These are phyloP conservation scores for Beauveria asiatica DNA, from an alignment of 2,329 filamentous ascomycete species.

Conservation along the genomic window DNA sequence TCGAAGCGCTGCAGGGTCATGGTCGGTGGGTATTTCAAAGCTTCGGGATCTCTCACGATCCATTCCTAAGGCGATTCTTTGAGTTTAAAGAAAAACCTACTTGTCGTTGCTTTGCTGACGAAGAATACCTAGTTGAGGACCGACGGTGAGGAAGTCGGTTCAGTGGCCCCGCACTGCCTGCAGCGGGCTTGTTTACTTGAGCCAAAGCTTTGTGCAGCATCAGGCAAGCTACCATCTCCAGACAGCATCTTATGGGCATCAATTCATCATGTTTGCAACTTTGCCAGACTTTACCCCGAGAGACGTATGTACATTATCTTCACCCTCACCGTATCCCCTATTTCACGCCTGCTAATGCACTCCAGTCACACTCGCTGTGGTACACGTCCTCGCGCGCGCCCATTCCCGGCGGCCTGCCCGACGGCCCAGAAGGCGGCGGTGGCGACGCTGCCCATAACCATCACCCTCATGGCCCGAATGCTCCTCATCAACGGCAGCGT, in stretches of 20 bases:
- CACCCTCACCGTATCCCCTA: background rate
- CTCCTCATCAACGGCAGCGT: slow-evolving; percentile 15
- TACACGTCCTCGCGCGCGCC: slow-evolving; percentile 56
- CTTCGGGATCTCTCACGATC: too few species aligned
- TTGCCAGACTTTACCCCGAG: slow-evolving; percentile 40
- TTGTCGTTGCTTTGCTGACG: too few species aligned
- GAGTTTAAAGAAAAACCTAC: too few species aligned
- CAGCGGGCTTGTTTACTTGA: background rate
- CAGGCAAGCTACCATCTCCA: background rate
- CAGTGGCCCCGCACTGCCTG: background rate
- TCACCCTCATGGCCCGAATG: slow-evolving; percentile 14
- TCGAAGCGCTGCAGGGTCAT: too few species aligned
- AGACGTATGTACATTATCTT: slow-evolving; percentile 46
- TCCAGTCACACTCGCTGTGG: slow-evolving; percentile 66
- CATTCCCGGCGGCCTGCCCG: slow-evolving; percentile 25
- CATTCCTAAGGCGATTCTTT: too few species aligned
- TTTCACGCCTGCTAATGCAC: background rate
- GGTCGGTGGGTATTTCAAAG: too few species aligned
- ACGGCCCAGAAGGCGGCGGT: slow-evolving; percentile 22
- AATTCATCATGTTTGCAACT: slow-evolving; percentile 1
- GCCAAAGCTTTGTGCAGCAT: background rate
- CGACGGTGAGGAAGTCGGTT: background rate
- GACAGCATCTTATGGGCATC: background rate
- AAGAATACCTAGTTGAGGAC: too few species aligned
- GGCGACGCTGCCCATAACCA: slow-evolving; percentile 18